Conservation (phyloP, 345 rosid species). For the Carallia pectinifolia region DNA sequence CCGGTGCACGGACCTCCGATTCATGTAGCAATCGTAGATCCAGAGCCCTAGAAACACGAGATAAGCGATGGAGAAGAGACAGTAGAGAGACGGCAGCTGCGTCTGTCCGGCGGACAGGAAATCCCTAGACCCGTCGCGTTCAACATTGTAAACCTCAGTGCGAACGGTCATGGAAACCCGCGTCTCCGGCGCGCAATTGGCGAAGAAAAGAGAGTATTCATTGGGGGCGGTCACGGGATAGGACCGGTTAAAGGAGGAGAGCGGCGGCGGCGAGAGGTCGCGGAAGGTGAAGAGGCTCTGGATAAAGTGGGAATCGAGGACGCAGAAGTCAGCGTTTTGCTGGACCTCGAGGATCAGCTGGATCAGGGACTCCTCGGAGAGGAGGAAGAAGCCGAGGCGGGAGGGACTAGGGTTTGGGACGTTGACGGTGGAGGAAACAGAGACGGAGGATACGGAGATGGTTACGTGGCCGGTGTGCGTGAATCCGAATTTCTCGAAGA, state of each 20-base stretch:
- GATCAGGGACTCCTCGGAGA: constrained; percentile 83
- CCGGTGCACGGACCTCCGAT: constrained; percentile 61
- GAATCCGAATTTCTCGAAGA: constrained; percentile 95
- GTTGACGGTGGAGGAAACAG: constrained; percentile 46
- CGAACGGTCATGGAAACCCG: constrained; percentile 76
- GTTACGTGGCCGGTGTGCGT: constrained; percentile 74
- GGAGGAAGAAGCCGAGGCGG: constrained; percentile 89
- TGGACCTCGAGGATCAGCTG: constrained; percentile 83
- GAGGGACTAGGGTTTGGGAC: constrained; percentile 57
- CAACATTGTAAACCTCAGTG: constrained; percentile 73
- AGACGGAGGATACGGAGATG: constrained; percentile 61
- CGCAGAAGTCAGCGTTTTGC: constrained; percentile 75
- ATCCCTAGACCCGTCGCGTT: constrained; percentile 55
- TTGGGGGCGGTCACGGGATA: constrained; percentile 69
- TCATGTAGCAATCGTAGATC: constrained; percentile 51
- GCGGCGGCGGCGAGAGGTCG: constrained; percentile 83
- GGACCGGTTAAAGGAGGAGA: constrained; percentile 53
- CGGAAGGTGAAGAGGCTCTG: constrained; percentile 65
- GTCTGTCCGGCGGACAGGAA: constrained; percentile 80
- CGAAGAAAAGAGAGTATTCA: constrained; percentile 85
- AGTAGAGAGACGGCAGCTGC: constrained; percentile 65
- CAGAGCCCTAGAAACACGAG: constrained; percentile 57
- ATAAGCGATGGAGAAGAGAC: constrained; percentile 57
- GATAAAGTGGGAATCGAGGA: constrained; percentile 69
- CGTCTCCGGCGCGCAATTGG: constrained; percentile 79